Evolutionary conservation across 1,284 basidiomycete genomes (phyloP), one percentile per base, ranked within the genome.

Genomic region (Stygiomarasmius scandens): DNA sequence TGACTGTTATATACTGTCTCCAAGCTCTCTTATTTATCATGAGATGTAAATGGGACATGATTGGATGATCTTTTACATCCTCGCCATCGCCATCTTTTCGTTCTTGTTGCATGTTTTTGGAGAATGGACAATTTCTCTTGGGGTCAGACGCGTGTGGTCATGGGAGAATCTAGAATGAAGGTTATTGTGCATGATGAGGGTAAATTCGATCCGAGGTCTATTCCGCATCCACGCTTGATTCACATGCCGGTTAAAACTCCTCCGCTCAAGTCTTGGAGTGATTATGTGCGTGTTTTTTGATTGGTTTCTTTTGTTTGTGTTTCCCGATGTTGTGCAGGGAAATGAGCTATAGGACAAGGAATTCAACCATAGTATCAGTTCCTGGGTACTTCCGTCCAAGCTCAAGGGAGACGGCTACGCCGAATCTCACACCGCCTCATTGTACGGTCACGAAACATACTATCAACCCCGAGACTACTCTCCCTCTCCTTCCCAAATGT

Each of bases 51-150:
- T 96, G 93, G 94, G 93, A 95, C 71, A 96, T 95, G 92, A 86
- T 95, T 64, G 93, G 93, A 2, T 98, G 94, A 69, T 96, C 45
- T 95, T 98, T 77, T 98, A 97, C 75, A 92, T 98, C 69, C 72
- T 95, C 22, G 95, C 94, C 52, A 94, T 96, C 63, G 93, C 94
- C 2, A 85, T 85, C 50, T 96, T 95, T 80, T 95, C 95, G 20
- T 90, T 99, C 77, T 84, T 95, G 75, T 83, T 98, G 41, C 96
- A 96, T 96, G 96, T 1, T 98, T 98, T 88, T 99, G 96, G 96
- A 87, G 84, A 65, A 98, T 98, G 96, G 96, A 98, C 75, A 95
- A 97, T 75, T 98, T 98, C 85, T 96, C 93, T 2, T 97, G 95
- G 97, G 97, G 97, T 85, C 83, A 85, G 49, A 97, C 95, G 20